Percentiles rank a stretch among this genome's conserved stretches.
Evolutionary conservation across 2,329 filamentous ascomycete species (phyloP).

Genomic region (Cytospora mali): DNA sequence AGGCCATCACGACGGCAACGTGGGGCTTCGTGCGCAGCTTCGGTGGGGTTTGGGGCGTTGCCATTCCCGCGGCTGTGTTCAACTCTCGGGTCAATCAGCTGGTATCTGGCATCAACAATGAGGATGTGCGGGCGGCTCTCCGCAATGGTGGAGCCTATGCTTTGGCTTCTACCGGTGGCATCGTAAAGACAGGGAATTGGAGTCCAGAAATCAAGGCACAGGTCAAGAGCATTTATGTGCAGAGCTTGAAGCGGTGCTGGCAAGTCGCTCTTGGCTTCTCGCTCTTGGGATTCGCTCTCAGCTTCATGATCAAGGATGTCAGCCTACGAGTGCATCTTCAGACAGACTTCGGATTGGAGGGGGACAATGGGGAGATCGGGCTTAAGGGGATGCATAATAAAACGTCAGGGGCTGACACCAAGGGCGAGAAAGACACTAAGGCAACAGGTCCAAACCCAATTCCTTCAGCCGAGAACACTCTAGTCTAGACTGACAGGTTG

Average conservation of each 20-base stretch:
- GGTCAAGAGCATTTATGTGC: background rate
- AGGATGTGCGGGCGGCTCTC: background rate
- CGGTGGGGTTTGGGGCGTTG: conserved; percentile 48
- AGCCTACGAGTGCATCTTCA: conserved; percentile 15
- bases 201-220: conserved; percentile 8
- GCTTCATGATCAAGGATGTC: conserved; percentile 13
- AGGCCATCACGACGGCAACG: conserved; percentile 41
- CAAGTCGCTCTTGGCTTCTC: conserved; percentile 10
- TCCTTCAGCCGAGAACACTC: too few species aligned
- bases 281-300: background rate
- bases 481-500: too few species aligned
- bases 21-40: conserved; percentile 49
- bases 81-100: background rate
- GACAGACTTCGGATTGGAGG: conserved; percentile 15
- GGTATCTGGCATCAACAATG: background rate
- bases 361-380: too few species aligned
- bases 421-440: too few species aligned
- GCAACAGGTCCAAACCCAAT: too few species aligned
- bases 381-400: too few species aligned
- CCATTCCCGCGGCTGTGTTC: conserved; percentile 47
- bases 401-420: too few species aligned
- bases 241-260: conserved; percentile 1
- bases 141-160: conserved; percentile 8
- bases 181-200: background rate
- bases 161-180: background rate